These are phyloP conservation scores for Piromyces finnis DNA, from an alignment of 192 early-diverging fungal genomes.

Conservation along the genomic window DNA sequence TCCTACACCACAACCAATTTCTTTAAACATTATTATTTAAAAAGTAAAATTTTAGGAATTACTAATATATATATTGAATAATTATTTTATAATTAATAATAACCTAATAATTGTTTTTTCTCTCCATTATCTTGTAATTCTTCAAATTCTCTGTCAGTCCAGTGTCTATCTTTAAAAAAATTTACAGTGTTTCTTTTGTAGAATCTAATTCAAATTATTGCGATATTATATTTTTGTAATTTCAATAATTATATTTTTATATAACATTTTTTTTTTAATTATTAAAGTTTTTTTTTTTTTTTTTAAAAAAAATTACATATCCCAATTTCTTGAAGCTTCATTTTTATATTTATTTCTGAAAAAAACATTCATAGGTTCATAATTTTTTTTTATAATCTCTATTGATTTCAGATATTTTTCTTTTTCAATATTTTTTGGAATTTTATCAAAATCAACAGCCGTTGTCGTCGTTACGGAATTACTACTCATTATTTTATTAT, in stretches of 20 bases:
- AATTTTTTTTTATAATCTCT: not conserved
- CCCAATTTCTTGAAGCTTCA: not conserved
- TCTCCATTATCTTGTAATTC: constrained; percentile 37
- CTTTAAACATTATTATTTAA: not conserved
- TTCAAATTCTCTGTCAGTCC: constrained; percentile 85
- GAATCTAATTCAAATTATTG: too few relatives aligned
- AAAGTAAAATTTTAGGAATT: too few relatives aligned
- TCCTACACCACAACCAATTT: constrained; percentile 32
- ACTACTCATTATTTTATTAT: not conserved
- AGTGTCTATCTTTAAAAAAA: constrained; percentile 96
- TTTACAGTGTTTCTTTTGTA: constrained; percentile 66
- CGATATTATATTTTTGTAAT: too few relatives aligned
- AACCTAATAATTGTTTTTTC: not conserved
- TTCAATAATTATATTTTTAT: too few relatives aligned
- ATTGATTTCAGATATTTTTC: not conserved
- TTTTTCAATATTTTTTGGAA: not conserved
- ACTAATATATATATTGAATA: too few relatives aligned
- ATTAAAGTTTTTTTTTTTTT: too few relatives aligned
- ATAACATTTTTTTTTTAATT: too few relatives aligned
- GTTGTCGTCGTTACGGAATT: not conserved
- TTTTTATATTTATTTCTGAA: not conserved
- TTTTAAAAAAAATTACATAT: not conserved
- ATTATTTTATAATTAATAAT: too few relatives aligned
- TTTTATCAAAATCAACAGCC: not conserved
- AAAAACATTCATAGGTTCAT: not conserved